phyloP scores from a whole-genome alignment of 352 stramenopile species.

The Pythium periplocum region DNA sequence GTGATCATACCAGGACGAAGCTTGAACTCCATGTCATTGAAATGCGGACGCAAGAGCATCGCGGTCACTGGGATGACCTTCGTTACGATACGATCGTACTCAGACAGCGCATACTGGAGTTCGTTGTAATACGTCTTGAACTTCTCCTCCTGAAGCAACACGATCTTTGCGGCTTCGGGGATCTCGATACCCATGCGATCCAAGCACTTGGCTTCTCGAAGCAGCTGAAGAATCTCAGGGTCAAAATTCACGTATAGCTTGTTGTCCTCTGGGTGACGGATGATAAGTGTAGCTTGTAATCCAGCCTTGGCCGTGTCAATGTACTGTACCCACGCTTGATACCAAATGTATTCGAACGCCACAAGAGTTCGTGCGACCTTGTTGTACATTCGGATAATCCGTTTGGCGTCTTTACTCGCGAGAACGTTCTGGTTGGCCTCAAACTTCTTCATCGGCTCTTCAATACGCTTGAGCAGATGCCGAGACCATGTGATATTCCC shows the following conservation, averaged over 20 bases:
- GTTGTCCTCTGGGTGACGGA: slow-evolving; percentile 97
- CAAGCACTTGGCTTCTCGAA: slow-evolving; percentile 96
- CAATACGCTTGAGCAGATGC: slow-evolving; percentile 97
- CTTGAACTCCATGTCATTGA: slow-evolving; percentile 99
- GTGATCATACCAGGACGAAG: slow-evolving; percentile 98
- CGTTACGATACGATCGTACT: slow-evolving; percentile 97
- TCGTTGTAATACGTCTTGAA: slow-evolving; percentile 99
- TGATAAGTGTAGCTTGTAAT: slow-evolving; percentile 97
- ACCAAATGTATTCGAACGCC: slow-evolving; percentile 99
- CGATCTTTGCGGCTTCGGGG: slow-evolving; percentile 96
- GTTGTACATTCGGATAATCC: slow-evolving; percentile 99
- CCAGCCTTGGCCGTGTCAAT: slow-evolving; percentile 97
- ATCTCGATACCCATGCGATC: slow-evolving; percentile 99
- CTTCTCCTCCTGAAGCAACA: slow-evolving; percentile 97
- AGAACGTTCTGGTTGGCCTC: slow-evolving; percentile 97
- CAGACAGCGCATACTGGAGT: slow-evolving; percentile 94
- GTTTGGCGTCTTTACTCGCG: slow-evolving; percentile 95
- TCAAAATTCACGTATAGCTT: slow-evolving; percentile 99
- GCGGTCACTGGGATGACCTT: slow-evolving; percentile 98
- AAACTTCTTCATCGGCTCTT: slow-evolving; percentile 99
- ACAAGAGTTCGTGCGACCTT: slow-evolving; percentile 97
- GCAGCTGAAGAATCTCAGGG: slow-evolving; percentile 96
- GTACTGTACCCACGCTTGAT: slow-evolving; percentile 97
- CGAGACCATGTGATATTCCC: slow-evolving; percentile 98
- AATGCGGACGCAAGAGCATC: slow-evolving; percentile 93